Evolutionary conservation across 495 filamentous ascomycete genomes (phyloP).

Genomic region (Lophiotrema nucula): DNA sequence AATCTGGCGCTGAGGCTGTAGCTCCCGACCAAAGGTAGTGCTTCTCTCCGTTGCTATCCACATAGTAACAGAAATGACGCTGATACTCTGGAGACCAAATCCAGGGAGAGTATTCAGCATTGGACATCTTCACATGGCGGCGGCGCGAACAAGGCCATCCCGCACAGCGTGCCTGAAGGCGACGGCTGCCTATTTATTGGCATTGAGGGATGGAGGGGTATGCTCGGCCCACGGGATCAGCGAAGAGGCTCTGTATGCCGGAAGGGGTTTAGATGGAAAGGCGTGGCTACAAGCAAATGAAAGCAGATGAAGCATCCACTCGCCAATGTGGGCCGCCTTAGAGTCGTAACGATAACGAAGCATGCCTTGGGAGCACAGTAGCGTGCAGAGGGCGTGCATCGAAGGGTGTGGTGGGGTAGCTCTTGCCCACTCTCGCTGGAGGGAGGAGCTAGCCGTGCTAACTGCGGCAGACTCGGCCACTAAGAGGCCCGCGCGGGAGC

Average conservation of each 20-base stretch:
- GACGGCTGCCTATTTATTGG: conserved; percentile 5
- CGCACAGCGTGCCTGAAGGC: background rate
- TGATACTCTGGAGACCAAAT: conserved; percentile 21
- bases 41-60: background rate
- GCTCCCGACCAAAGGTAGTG: conserved; percentile 17
- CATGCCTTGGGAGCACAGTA: no score
- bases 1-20: no score
- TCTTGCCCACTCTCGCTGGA: background rate
- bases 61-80: conserved; percentile 15
- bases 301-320: background rate
- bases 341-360: background rate
- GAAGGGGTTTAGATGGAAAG: background rate
- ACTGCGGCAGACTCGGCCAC: background rate
- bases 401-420: background rate
- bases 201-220: background rate
- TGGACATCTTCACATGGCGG: conserved; percentile 20
- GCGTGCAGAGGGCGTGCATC: no score
- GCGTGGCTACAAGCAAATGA: background rate
- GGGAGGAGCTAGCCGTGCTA: background rate
- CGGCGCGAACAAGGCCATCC: background rate
- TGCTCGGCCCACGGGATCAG: background rate
- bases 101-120: conserved; percentile 21
- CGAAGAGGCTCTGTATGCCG: background rate
- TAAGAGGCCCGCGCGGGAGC: background rate
- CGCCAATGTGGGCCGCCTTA: background rate